These are phyloP conservation scores for Russula sp. DNA, from an alignment of 768 basidiomycete genomes.

Conservation along the genomic window DNA sequence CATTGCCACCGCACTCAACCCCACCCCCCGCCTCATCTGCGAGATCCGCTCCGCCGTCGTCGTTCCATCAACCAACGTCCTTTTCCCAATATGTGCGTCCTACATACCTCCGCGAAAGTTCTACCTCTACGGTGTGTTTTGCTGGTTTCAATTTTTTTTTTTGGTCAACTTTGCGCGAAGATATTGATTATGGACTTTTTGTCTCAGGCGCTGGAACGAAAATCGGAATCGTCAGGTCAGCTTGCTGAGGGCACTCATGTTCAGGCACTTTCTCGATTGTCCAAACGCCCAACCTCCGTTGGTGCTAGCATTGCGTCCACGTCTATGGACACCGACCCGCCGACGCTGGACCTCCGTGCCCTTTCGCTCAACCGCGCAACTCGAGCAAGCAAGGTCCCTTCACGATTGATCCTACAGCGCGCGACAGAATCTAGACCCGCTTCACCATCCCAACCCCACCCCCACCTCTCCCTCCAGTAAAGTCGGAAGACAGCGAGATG, in stretches of 20 bases:
- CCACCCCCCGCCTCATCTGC: not conserved
- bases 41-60: not conserved
- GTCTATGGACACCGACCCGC: conserved; percentile 18
- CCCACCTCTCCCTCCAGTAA: not conserved
- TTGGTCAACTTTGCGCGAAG: not conserved
- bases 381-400: not conserved
- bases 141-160: not conserved
- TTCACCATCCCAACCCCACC: not conserved
- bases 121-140: conserved; percentile 8
- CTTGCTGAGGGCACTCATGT: not conserved
- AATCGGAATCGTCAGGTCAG: not conserved
- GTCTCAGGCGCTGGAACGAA: not conserved
- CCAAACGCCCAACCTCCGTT: not conserved
- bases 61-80: not conserved
- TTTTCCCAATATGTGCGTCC: not conserved
- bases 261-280: not conserved
- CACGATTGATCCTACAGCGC: not conserved
- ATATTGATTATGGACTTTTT: conserved; percentile 1
- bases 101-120: not conserved
- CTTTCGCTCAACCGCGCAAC: conserved; percentile 13
- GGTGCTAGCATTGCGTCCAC: not conserved
- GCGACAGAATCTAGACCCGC: not conserved
- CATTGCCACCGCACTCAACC: not conserved
- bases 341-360: conserved; percentile 22
- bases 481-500: conserved; percentile 13